phyloP scores from a whole-genome alignment of 345 rosid genomes.

The Angophora floribunda region DNA sequence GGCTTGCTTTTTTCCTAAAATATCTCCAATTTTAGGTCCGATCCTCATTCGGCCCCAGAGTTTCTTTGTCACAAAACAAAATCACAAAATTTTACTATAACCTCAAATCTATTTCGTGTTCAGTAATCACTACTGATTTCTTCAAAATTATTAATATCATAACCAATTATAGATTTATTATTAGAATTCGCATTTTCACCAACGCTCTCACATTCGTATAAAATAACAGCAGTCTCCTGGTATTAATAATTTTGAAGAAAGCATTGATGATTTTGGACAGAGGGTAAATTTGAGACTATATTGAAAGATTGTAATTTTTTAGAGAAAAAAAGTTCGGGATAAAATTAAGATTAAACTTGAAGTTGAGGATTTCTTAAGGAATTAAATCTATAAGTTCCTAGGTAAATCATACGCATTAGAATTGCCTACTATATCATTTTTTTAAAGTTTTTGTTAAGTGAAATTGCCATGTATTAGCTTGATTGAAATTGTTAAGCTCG shows the following conservation, averaged over 20 bases:
- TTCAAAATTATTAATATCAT: fast-evolving
- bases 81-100: background rate
- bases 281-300: background rate
- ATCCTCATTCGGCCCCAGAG: background rate
- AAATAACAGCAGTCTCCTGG: background rate
- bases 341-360: background rate
- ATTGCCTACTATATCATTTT: background rate
- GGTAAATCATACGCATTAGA: background rate
- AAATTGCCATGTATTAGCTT: background rate
- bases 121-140: background rate
- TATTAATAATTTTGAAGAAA: background rate
- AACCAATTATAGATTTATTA: background rate
- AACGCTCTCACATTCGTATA: background rate
- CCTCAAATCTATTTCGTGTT: background rate
- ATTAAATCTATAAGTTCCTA: background rate
- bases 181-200: fast-evolving
- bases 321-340: background rate
- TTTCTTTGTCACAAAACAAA: background rate
- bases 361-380: background rate
- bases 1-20: background rate
- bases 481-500: background rate
- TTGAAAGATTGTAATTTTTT: background rate
- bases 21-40: background rate
- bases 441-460: background rate
- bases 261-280: background rate